Evolutionary conservation across 164 flowering plant genomes (phyloP).

Genomic region (Chloranthus sessilifolius): DNA sequence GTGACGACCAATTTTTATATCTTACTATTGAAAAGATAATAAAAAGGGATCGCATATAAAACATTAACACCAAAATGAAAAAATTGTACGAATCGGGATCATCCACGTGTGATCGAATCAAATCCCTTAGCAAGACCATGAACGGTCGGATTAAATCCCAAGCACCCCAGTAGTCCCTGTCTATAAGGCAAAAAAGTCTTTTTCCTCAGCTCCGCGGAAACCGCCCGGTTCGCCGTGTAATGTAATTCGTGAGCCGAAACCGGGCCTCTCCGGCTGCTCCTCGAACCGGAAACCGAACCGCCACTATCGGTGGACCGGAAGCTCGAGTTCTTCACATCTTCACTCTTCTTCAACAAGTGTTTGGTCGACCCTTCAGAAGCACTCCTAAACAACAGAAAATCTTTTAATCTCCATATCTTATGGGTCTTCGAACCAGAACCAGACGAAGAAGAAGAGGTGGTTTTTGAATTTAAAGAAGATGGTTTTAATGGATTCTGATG

Average conservation of each 20-base stretch:
- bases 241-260: conserved; percentile 81
- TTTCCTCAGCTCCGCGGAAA: conserved; percentile 62
- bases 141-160: conserved; percentile 49
- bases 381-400: conserved; percentile 74
- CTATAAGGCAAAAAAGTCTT: conserved; percentile 82
- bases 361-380: conserved; percentile 83
- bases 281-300: conserved; percentile 21
- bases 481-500: conserved; percentile 7
- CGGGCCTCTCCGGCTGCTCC: conserved; percentile 32
- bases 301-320: conserved; percentile 38
- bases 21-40: too few relatives aligned
- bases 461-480: not conserved
- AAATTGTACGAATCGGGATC: not conserved
- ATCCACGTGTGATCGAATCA: conserved; percentile 14
- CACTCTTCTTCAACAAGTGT: conserved; percentile 43
- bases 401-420: conserved; percentile 72
- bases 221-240: conserved; percentile 71
- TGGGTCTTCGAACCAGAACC: conserved; percentile 20
- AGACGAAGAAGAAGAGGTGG: conserved; percentile 12
- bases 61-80: too few relatives aligned
- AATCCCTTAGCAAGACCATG: conserved; percentile 43
- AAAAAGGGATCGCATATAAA: too few relatives aligned
- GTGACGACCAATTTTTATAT: too few relatives aligned
- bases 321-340: conserved; percentile 39
- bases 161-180: conserved; percentile 62